Percentiles rank a stretch among this genome's conserved stretches.
Evolutionary conservation across 2,329 filamentous ascomycete genomes (phyloP).

Genomic region (Xenoacremonium recifei): DNA sequence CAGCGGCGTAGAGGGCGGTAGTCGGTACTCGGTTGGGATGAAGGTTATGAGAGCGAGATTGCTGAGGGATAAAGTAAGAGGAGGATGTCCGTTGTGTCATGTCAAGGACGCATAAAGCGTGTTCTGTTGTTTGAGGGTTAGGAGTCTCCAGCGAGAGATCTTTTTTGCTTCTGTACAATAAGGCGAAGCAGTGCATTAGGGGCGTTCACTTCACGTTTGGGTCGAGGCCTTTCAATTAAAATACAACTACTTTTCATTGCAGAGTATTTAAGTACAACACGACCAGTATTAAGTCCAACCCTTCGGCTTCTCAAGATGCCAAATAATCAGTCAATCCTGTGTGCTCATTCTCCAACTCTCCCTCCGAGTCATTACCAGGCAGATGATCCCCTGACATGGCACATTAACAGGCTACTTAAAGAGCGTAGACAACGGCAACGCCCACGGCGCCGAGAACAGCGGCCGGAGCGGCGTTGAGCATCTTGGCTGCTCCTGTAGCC

Average conservation of each 20-base stretch:
- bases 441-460: slow-evolving; percentile 24
- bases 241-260: background rate
- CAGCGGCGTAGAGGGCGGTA: slow-evolving; percentile 39
- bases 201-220: too few species aligned
- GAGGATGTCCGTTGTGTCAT: slow-evolving; percentile 62
- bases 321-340: slow-evolving; percentile 1
- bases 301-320: background rate
- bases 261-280: background rate
- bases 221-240: too few species aligned
- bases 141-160: too few species aligned
- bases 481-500: slow-evolving; percentile 30
- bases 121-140: slow-evolving; percentile 8
- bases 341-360: slow-evolving; percentile 2
- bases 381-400: background rate
- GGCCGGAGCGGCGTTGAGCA: slow-evolving; percentile 17
- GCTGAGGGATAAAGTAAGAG: slow-evolving; percentile 66
- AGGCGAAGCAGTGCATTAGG: too few species aligned
- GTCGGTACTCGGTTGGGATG: slow-evolving; percentile 68
- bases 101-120: slow-evolving; percentile 15
- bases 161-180: too few species aligned
- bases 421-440: slow-evolving; percentile 24
- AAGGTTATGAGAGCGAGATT: slow-evolving; percentile 87
- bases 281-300: background rate
- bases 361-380: background rate
- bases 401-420: slow-evolving; percentile 19